A percentile compares a stretch with the other conserved stretches of the same genome.
phyloP scores from a whole-genome alignment of 1,284 basidiomycete genomes.

The Rugosomyces carneus region DNA sequence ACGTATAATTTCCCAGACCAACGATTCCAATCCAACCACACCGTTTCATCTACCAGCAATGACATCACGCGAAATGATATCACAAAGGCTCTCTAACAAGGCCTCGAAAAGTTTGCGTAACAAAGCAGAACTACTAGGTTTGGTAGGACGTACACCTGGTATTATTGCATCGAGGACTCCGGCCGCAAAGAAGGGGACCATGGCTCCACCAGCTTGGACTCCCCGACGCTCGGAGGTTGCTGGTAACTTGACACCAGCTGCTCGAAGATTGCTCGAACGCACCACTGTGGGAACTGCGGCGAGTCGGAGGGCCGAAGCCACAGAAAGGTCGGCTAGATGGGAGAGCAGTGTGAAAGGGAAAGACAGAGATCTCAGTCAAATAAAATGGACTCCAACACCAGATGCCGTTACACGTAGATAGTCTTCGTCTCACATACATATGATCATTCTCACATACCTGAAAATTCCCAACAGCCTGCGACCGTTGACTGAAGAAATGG shows the following conservation, averaged over 20 bases:
- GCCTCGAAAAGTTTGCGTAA: slow-evolving; percentile 63
- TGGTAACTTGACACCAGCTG: slow-evolving; percentile 79
- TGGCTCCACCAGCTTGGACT: slow-evolving; percentile 70
- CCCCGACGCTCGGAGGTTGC: slow-evolving; percentile 57
- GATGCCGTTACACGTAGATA: slow-evolving; percentile 25
- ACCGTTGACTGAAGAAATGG: too few species aligned
- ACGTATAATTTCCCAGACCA: slow-evolving; percentile 67
- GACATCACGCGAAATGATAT: slow-evolving; percentile 70
- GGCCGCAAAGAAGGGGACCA: slow-evolving; percentile 39
- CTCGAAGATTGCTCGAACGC: slow-evolving; percentile 64
- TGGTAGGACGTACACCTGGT: slow-evolving; percentile 31
- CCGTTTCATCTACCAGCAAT: slow-evolving; percentile 71
- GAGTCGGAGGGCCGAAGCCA: slow-evolving; percentile 59
- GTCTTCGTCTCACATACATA: not conserved
- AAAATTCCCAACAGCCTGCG: too few species aligned
- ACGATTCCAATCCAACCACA: slow-evolving; percentile 49
- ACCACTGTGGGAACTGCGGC: slow-evolving; percentile 59
- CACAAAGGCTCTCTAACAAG: slow-evolving; percentile 69
- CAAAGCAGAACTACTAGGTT: slow-evolving; percentile 57
- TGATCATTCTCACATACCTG: too few species aligned
- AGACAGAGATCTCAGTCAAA: slow-evolving; percentile 54
- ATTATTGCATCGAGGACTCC: slow-evolving; percentile 26
- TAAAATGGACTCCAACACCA: slow-evolving; percentile 81
- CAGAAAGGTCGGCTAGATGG: slow-evolving; percentile 61
- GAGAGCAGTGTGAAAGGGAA: slow-evolving; percentile 36